Conservation (phyloP, 306 rosid species). For the Pyrus bretschneideri region DNA sequence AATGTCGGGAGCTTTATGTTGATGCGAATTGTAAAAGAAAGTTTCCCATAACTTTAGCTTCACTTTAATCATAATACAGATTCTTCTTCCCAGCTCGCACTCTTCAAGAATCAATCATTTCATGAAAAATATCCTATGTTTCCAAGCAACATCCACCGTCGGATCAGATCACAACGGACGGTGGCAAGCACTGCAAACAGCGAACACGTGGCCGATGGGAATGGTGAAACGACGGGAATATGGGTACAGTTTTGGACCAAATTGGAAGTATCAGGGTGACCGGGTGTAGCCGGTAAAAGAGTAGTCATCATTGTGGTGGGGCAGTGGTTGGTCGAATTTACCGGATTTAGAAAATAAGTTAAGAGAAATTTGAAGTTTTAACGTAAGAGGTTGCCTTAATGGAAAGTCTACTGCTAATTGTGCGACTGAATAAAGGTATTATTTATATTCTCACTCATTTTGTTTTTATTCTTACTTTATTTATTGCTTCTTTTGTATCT, state of each 20-base stretch:
- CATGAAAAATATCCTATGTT: slow-evolving; percentile 9
- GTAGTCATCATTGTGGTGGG: slow-evolving; percentile 27
- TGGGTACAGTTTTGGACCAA: neutral
- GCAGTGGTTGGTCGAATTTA: slow-evolving; percentile 21
- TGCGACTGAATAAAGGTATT: slow-evolving; percentile 16
- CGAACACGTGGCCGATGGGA: slow-evolving; percentile 13
- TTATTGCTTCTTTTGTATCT: neutral
- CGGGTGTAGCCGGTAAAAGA: slow-evolving; percentile 40
- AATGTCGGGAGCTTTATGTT: neutral
- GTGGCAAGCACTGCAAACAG: neutral
- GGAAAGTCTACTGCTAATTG: slow-evolving; percentile 32
- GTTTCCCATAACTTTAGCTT: neutral
- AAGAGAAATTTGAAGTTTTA: slow-evolving; percentile 23
- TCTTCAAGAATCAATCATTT: neutral
- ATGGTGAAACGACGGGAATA: slow-evolving; percentile 2
- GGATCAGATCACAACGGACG: slow-evolving; percentile 6
- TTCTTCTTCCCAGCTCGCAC: neutral
- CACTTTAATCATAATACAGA: neutral
- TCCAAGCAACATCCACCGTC: slow-evolving; percentile 9
- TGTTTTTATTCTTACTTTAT: neutral
- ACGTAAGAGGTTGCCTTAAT: slow-evolving; percentile 46
- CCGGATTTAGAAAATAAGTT: slow-evolving; percentile 49
- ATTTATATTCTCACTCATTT: neutral
- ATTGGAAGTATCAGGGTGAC: slow-evolving; percentile 13
- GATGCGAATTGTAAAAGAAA: neutral